These are phyloP conservation scores for Wickerhamomyces silvicola DNA, from an alignment of 805 yeast species.

Conservation along the genomic window DNA sequence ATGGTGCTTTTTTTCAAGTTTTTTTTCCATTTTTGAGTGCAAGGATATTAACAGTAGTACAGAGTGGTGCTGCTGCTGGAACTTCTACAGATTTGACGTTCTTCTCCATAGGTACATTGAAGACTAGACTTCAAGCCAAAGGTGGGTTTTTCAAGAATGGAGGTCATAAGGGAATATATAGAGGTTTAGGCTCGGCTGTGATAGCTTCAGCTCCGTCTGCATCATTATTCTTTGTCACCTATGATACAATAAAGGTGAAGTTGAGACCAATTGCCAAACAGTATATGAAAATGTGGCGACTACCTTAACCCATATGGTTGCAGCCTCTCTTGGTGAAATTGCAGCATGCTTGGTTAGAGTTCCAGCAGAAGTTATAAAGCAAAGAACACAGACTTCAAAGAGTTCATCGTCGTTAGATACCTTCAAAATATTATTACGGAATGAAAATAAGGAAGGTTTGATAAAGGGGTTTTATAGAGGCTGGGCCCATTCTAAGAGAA, in stretches of 20 bases:
- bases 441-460: constrained; percentile 72
- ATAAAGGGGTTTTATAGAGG: constrained; percentile 83
- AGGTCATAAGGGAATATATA: constrained; percentile 85
- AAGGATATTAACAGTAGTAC: background rate
- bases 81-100: constrained; percentile 91
- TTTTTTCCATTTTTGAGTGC: background rate
- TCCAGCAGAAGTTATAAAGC: constrained; percentile 95
- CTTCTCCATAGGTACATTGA: constrained; percentile 93
- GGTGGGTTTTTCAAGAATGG: constrained; percentile 94
- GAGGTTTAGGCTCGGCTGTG: constrained; percentile 89
- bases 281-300: constrained; percentile 21
- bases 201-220: constrained; percentile 94
- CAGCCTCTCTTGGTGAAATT: constrained; percentile 87
- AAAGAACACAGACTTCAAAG: constrained; percentile 77
- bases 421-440: constrained; percentile 51
- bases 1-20: background rate
- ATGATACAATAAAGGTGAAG: constrained; percentile 61
- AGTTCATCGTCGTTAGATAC: constrained; percentile 66
- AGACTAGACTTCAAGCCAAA: constrained; percentile 90
- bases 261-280: constrained; percentile 32
- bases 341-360: constrained; percentile 93
- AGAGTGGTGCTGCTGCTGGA: constrained; percentile 93
- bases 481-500: constrained; percentile 89
- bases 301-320: constrained; percentile 67
- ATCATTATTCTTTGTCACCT: constrained; percentile 71